Percentiles rank a stretch among this genome's conserved stretches.
Conservation (phyloP, 148 eudicot genomes). For the Agrostemma githago region DNA sequence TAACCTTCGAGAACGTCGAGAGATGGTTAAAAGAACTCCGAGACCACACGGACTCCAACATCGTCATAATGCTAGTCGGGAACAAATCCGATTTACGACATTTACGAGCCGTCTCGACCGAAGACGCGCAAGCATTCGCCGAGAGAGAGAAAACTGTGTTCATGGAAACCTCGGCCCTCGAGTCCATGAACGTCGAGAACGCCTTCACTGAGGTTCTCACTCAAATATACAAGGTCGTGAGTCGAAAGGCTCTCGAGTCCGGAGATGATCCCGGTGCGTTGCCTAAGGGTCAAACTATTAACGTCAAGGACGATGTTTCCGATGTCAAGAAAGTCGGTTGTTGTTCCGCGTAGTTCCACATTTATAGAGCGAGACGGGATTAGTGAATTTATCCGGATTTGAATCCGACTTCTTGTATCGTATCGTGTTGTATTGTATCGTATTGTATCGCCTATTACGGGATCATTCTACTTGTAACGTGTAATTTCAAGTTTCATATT, state of each 20-base stretch:
- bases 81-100: slow-evolving; percentile 65
- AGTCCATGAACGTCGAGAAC: slow-evolving; percentile 54
- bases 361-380: slow-evolving; percentile 13
- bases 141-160: slow-evolving; percentile 49
- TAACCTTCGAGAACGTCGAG: slow-evolving; percentile 60
- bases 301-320: slow-evolving; percentile 62
- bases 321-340: slow-evolving; percentile 61
- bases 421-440: too few relatives aligned
- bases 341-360: slow-evolving; percentile 47
- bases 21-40: slow-evolving; percentile 73
- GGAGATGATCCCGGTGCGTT: slow-evolving; percentile 51
- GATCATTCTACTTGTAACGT: not conserved
- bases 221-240: slow-evolving; percentile 47
- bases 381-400: slow-evolving; percentile 6
- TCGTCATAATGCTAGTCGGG: slow-evolving; percentile 66
- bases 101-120: slow-evolving; percentile 56
- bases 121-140: slow-evolving; percentile 57
- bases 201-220: slow-evolving; percentile 60
- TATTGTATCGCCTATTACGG: not conserved
- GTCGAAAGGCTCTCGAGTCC: slow-evolving; percentile 52
- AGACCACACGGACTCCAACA: slow-evolving; percentile 59
- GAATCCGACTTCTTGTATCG: not conserved
- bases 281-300: slow-evolving; percentile 65
- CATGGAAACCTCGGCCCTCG: slow-evolving; percentile 66
- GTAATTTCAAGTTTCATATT: slow-evolving; percentile 12